Evolutionary conservation across 306 rosid genomes (phyloP).

Genomic region (Cucumis melo): DNA sequence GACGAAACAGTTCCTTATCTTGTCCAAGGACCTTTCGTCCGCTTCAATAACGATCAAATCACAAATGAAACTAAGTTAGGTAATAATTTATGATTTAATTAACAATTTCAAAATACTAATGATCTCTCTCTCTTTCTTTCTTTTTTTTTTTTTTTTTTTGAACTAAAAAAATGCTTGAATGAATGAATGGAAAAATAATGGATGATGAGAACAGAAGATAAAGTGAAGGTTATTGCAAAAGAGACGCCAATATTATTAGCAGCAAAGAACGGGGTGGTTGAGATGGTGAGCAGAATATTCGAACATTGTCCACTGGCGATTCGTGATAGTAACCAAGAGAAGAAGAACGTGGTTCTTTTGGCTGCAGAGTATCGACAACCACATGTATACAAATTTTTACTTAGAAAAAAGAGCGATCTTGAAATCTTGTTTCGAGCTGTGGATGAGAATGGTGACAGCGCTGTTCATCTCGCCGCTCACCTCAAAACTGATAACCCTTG

Average conservation of each 20-base stretch:
- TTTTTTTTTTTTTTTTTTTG: too few species aligned
- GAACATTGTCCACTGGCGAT: conserved; percentile 28
- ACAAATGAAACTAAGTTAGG: too few species aligned
- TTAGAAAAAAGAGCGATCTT: background rate
- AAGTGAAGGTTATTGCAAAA: background rate
- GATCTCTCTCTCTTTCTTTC: too few species aligned
- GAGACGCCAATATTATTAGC: conserved; percentile 37
- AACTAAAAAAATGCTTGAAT: too few species aligned
- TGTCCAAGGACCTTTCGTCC: too few species aligned
- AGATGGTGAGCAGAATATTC: conserved; percentile 28
- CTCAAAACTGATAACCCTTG: conserved; percentile 19
- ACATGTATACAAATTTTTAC: conserved; percentile 22
- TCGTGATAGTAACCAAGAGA: conserved; percentile 19
- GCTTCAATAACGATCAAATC: too few species aligned
- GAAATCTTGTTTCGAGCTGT: conserved; percentile 20
- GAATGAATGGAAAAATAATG: too few species aligned
- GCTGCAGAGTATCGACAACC: conserved; percentile 54
- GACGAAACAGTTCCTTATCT: too few species aligned
- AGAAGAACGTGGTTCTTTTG: background rate
- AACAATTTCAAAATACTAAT: too few species aligned
- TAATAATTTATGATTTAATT: too few species aligned
- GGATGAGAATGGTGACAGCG: conserved; percentile 44
- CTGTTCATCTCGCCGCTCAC: conserved; percentile 44
- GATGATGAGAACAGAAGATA: too few species aligned
- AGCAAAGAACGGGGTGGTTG: background rate